phyloP scores from a whole-genome alignment of 306 rosid genomes.

The Vachellia collinsii region DNA sequence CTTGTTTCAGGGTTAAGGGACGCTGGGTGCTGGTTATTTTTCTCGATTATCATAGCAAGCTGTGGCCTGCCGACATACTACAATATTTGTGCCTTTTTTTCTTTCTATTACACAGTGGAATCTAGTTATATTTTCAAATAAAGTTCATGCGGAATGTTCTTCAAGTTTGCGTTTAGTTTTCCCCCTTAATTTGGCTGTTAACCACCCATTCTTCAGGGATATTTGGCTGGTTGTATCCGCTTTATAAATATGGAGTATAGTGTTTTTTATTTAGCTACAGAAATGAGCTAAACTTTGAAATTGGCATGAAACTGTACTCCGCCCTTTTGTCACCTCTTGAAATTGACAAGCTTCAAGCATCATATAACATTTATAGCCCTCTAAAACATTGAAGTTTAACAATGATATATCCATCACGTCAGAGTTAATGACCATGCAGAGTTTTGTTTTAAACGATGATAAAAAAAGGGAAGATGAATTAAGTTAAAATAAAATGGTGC shows the following conservation, averaged over 20 bases:
- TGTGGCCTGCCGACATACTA: slow-evolving; percentile 23
- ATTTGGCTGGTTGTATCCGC: not conserved
- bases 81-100: slow-evolving; percentile 6
- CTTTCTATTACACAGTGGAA: slow-evolving; percentile 18
- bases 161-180: not conserved
- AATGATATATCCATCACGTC: not conserved
- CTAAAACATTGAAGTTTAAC: not conserved
- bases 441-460: no score
- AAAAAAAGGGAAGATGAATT: not conserved
- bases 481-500: not conserved
- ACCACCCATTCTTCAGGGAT: not conserved
- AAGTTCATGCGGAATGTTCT: slow-evolving; percentile 19
- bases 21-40: slow-evolving; percentile 9
- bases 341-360: not conserved
- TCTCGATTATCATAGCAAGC: slow-evolving; percentile 20
- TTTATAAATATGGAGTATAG: not conserved
- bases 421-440: not conserved
- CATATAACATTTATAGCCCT: not conserved
- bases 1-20: slow-evolving; percentile 36
- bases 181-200: no score
- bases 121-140: slow-evolving; percentile 18
- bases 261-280: not conserved
- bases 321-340: not conserved
- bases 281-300: not conserved
- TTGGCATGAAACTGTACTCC: not conserved